Percentiles rank a stretch among this genome's conserved stretches.
These are phyloP conservation scores for Aspergillus phoenicis DNA, from an alignment of 2,329 filamentous ascomycete species.

Conservation along the genomic window DNA sequence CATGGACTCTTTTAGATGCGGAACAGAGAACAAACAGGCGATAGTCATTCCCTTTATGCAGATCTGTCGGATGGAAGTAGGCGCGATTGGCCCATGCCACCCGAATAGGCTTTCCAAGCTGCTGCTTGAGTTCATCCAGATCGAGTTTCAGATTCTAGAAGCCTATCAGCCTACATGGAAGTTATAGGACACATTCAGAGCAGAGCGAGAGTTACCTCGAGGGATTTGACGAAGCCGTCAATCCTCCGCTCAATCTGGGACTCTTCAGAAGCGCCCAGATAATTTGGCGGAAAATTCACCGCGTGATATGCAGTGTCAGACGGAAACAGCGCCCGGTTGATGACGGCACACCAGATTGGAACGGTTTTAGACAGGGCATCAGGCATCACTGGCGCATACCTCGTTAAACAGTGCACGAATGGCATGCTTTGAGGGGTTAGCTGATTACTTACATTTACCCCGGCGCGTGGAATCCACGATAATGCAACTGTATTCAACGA, in stretches of 20 bases:
- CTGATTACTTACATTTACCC: slow-evolving; percentile 68
- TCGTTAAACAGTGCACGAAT: slow-evolving; percentile 24
- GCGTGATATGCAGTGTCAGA: slow-evolving; percentile 49
- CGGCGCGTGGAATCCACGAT: slow-evolving; percentile 91
- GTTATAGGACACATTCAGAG: background rate
- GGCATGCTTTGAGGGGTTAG: background rate
- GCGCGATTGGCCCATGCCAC: slow-evolving; percentile 80
- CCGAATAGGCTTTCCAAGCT: slow-evolving; percentile 70
- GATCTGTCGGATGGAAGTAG: slow-evolving; percentile 54
- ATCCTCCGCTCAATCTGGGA: slow-evolving; percentile 72
- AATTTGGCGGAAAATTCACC: slow-evolving; percentile 71
- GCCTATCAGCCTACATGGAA: slow-evolving; percentile 10
- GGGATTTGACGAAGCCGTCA: slow-evolving; percentile 55
- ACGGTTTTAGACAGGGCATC: slow-evolving; percentile 93
- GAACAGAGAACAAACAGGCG: slow-evolving; percentile 82
- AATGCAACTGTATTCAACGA: slow-evolving; percentile 52
- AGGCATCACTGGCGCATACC: slow-evolving; percentile 67
- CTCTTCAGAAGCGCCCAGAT: slow-evolving; percentile 74
- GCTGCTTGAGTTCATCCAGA: slow-evolving; percentile 55
- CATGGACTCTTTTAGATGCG: slow-evolving; percentile 71
- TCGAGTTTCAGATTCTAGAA: slow-evolving; percentile 64
- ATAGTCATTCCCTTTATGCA: slow-evolving; percentile 55
- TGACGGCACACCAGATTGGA: slow-evolving; percentile 87
- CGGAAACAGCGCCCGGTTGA: slow-evolving; percentile 79
- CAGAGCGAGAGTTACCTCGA: slow-evolving; percentile 41